These are phyloP conservation scores for Laetiporus sulphureus DNA, from an alignment of 1,284 basidiomycete species.

Conservation along the genomic window DNA sequence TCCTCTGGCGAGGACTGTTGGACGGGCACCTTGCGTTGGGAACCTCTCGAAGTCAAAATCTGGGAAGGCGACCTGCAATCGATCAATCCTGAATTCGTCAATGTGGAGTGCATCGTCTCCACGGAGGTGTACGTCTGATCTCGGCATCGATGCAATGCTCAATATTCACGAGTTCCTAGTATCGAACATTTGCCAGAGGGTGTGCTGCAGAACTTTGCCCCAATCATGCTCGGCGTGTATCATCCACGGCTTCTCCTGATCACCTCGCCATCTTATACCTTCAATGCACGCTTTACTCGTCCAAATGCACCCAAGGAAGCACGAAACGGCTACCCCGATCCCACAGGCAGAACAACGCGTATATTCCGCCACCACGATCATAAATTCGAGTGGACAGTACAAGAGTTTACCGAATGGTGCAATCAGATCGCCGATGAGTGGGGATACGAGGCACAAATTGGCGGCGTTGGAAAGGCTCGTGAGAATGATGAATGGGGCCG, in stretches of 20 bases:
- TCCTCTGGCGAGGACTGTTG: conserved; percentile 17
- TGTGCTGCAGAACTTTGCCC: conserved; percentile 72
- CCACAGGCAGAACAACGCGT: conserved; percentile 67
- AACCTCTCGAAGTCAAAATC: conserved; percentile 62
- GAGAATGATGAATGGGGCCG: conserved; percentile 66
- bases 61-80: conserved; percentile 81
- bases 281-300: conserved; percentile 80
- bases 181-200: conserved; percentile 82
- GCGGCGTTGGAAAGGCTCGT: conserved; percentile 47
- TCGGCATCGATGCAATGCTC: conserved; percentile 1
- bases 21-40: conserved; percentile 50
- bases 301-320: conserved; percentile 41
- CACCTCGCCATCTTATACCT: conserved; percentile 87
- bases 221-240: conserved; percentile 78
- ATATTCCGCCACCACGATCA: conserved; percentile 81
- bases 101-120: conserved; percentile 78
- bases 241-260: conserved; percentile 75
- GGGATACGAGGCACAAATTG: conserved; percentile 63
- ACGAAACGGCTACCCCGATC: conserved; percentile 63
- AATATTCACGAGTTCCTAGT: conserved; percentile 29
- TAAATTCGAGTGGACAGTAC: conserved; percentile 87
- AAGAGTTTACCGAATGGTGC: conserved; percentile 79
- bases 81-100: conserved; percentile 69
- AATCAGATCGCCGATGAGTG: conserved; percentile 53
- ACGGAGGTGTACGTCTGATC: conserved; percentile 70